phyloP scores from a whole-genome alignment of 2,329 filamentous ascomycete genomes.

The Monosporascus sp. region DNA sequence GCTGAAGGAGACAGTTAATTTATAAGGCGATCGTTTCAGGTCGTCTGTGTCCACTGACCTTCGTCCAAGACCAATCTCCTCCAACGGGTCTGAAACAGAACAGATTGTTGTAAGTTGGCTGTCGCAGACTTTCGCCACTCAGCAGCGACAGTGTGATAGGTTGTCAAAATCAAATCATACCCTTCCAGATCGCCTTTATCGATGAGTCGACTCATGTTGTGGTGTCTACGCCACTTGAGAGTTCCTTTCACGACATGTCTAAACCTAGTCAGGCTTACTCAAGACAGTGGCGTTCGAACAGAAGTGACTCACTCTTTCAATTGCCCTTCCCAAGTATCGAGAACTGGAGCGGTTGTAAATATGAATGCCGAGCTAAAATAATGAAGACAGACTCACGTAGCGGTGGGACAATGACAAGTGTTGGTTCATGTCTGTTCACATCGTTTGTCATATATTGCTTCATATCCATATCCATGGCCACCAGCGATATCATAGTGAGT shows the following conservation, averaged over 20 bases:
- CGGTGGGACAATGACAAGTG: conserved; percentile 16
- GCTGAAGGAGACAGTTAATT: conserved; percentile 25
- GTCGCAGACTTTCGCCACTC: conserved; percentile 28
- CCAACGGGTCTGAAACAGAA: conserved; percentile 32
- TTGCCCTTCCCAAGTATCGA: conserved; percentile 16
- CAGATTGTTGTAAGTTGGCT: background rate
- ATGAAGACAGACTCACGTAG: conserved; percentile 1
- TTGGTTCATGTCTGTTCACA: background rate
- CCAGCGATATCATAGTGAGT: conserved; percentile 18
- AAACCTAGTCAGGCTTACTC: no score
- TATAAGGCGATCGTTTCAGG: background rate
- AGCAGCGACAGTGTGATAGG: conserved; percentile 34
- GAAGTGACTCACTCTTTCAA: conserved; percentile 9
- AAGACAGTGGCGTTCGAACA: no score
- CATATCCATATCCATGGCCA: conserved; percentile 14
- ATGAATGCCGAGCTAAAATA: background rate
- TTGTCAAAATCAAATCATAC: conserved; percentile 31
- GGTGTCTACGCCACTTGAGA: conserved; percentile 14
- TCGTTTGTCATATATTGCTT: no score
- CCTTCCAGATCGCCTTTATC: conserved; percentile 7
- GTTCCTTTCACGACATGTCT: background rate
- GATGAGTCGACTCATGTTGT: conserved; percentile 21
- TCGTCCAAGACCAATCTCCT: conserved; percentile 35
- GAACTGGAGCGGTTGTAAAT: conserved; percentile 1
- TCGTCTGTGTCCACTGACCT: conserved; percentile 18